phyloP scores from a whole-genome alignment of 352 stramenopile genomes.

The Phytophthora sansomeana region DNA sequence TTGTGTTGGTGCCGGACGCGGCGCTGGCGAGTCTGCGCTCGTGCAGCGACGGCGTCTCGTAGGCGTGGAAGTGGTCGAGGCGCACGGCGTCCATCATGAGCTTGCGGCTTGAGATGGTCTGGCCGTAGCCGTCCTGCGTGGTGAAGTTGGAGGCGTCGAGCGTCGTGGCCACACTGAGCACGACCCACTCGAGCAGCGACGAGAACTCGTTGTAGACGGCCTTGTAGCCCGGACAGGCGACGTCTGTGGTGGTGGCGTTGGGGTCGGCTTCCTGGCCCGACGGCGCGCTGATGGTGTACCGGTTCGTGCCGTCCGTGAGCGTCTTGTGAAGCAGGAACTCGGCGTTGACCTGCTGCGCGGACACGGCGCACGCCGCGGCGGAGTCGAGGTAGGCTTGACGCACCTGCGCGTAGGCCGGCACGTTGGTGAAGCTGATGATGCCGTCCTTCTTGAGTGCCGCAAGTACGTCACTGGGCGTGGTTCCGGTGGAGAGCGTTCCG shows the following conservation, averaged over 20 bases:
- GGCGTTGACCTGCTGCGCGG: conserved; percentile 30
- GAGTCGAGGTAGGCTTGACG: conserved; percentile 56
- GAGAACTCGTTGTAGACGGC: conserved; percentile 51
- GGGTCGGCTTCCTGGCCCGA: conserved; percentile 49
- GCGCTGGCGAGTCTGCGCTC: conserved; percentile 26
- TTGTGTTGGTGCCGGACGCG: conserved; percentile 3
- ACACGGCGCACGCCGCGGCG: conserved; percentile 61
- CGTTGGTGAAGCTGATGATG: conserved; percentile 73
- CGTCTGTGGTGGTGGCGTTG: conserved; percentile 37
- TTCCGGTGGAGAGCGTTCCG: conserved; percentile 36
- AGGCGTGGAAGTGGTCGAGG: conserved; percentile 73
- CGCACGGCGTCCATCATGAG: conserved; percentile 63
- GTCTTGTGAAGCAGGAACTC: conserved; percentile 66
- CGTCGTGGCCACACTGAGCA: conserved; percentile 49
- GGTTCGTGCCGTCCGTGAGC: conserved; percentile 67
- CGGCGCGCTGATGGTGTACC: conserved; percentile 75
- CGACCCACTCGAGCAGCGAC: conserved; percentile 54
- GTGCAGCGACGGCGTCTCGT: conserved; percentile 42
- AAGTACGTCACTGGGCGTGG: conserved; percentile 52
- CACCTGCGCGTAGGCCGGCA: conserved; percentile 54
- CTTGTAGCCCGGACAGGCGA: conserved; percentile 50
- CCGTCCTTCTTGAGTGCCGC: conserved; percentile 66
- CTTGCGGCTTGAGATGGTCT: conserved; percentile 49
- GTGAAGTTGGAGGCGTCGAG: conserved; percentile 56
- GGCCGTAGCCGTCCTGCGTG: conserved; percentile 48